Evolutionary conservation across 495 filamentous ascomycete species (phyloP), one percentile per base, ranked within the genome.

Genomic region (Penicillium canariense): DNA sequence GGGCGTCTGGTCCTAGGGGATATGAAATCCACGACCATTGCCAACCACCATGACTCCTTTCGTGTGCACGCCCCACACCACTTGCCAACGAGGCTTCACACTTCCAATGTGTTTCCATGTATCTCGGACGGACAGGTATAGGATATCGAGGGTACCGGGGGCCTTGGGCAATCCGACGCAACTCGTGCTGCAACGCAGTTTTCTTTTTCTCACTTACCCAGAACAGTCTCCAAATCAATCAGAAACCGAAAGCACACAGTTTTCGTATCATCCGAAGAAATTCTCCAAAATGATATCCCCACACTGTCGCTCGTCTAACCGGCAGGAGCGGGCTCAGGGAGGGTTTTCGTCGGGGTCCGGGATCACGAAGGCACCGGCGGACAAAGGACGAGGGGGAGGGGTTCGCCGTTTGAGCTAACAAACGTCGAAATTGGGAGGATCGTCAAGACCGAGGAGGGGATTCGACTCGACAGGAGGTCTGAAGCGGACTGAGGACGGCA

Each of bases 381-480:
- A 64, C 63, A 54, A 32, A 25, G 59, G 60, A 57, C 54, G 52
- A 58, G 57, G 52, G 55, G 48, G 60, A 55, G 60, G 48, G 34
- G 17, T 52, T 72, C 71, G 69, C 65, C 73, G 73, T 76, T 73
- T 76, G 73, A 76, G 68, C 55, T 74, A 76, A 76, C 73, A 74
- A 76, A 75, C 73, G 71, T 72, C 68, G 68, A 27, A 73, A 60
- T 54, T 50, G 58, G 52, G 48, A 61, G 60, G 65, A 58, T 62
- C 64, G 71, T 75, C 74, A 64, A 73, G 68, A 59, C 61, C 71
- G 63, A 65, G 55, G 60, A 71, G 69, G 65, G 68, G 65, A 76
- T 68, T 73, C 73, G 69, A 70, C 71, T 75, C 67, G 71, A 77
- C 72, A 68, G 66, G 71, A 73, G 72, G 64, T 56, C 66, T 67